Evolutionary conservation across 768 basidiomycete species (phyloP), one percentile per base, ranked within the genome.

Genomic region (Suillus subalutaceus): DNA sequence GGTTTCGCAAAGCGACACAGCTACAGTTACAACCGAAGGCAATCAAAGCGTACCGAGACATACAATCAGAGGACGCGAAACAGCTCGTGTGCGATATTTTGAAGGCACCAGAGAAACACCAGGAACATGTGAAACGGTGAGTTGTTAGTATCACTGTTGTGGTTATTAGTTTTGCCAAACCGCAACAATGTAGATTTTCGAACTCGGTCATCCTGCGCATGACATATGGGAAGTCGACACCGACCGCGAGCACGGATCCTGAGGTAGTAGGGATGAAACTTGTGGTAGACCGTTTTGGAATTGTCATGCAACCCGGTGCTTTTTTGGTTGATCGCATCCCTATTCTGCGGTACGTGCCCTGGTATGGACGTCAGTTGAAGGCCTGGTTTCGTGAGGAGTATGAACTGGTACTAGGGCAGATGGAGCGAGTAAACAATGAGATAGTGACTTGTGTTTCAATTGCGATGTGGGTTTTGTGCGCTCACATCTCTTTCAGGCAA

Each of bases 1-100:
- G 84, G 71, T 82, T 86, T 77, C 78, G 86, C 46, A 84, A 84
- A 58, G 86, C 85, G 1, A 75, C 86, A 1, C 84, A 86, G 67
- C 78, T 83, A 0, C 83, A 86, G 59, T 76, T 87, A 1, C 83
- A 84, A 62, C 82, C 83, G 10, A 83, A 82, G 64, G 76, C 78
- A 10, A 77, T 85, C 1, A 70, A 75, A 1, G 77, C 74, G 0
- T 86, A 86, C 66, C 77, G 77, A 2, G 81, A 82, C 0, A 78
- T 83, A 6, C 73, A 85, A 23, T 79, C 79, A 72, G 73, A 72
- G 32, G 78, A 79, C 5, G 66, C 63, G 35, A 62, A 48, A 37
- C 59, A 41, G 37, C 53, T 68, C 18, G 56, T 68, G 7, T 32
- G 63, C 16, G 63, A 70, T 55, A 41, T 68, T 58, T 37, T 53